Conservation (phyloP, 1,139 yeast species). For the Saccharomyces uvarum region DNA sequence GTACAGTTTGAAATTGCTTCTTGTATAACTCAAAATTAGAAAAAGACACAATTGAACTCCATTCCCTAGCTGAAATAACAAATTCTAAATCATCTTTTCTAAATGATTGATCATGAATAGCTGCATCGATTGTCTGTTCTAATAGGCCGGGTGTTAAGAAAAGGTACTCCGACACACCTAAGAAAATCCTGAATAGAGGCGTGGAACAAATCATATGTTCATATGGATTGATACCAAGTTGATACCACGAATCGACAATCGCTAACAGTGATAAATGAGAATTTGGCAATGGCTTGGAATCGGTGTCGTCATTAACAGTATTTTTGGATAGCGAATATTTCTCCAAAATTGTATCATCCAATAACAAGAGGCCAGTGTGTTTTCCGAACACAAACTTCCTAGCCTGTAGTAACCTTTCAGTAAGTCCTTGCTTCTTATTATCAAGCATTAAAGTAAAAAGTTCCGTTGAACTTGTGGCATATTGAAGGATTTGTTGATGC, state of each 20-base stretch:
- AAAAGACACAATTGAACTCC: slow-evolving; percentile 77
- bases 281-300: slow-evolving; percentile 59
- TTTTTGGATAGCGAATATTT: slow-evolving; percentile 68
- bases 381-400: slow-evolving; percentile 70
- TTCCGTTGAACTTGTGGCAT: slow-evolving; percentile 77
- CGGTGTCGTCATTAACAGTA: slow-evolving; percentile 38
- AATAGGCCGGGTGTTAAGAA: slow-evolving; percentile 77
- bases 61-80: slow-evolving; percentile 69
- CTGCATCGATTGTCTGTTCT: slow-evolving; percentile 71
- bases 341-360: slow-evolving; percentile 75
- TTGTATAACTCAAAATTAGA: slow-evolving; percentile 71
- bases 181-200: slow-evolving; percentile 80
- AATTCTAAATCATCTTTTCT: slow-evolving; percentile 83
- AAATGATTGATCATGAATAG: slow-evolving; percentile 58
- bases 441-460: slow-evolving; percentile 77
- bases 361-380: slow-evolving; percentile 37
- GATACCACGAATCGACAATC: slow-evolving; percentile 90
- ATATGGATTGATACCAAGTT: slow-evolving; percentile 78
- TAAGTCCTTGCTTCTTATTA: slow-evolving; percentile 51
- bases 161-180: slow-evolving; percentile 88
- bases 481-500: slow-evolving; percentile 82
- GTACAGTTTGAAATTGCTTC: slow-evolving; percentile 68
- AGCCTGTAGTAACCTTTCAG: slow-evolving; percentile 54
- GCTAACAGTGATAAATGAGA: slow-evolving; percentile 83
- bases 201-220: slow-evolving; percentile 97